Percentiles rank a stretch among this genome's conserved stretches.
These are phyloP conservation scores for Gyromitra esculenta DNA, from an alignment of 2,329 filamentous ascomycete species.

Conservation along the genomic window DNA sequence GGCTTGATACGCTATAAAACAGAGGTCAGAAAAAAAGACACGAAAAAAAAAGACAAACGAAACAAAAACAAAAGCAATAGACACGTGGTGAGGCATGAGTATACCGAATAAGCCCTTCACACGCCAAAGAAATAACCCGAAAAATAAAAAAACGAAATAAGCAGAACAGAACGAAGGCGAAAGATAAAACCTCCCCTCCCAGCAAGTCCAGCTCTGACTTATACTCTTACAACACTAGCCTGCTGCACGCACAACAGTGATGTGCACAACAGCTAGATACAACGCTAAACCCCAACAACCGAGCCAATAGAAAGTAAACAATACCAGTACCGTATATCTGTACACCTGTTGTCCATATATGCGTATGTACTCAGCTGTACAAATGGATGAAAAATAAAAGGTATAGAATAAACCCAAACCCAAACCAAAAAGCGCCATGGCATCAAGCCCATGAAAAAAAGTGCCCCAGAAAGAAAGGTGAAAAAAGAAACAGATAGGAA, in stretches of 20 bases:
- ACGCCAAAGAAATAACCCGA: conserved; percentile 1
- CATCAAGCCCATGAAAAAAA: conserved; percentile 22
- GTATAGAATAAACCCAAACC: conserved; percentile 25
- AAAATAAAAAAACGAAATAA: conserved; percentile 26
- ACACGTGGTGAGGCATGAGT: conserved; percentile 14
- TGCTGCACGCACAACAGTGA: background rate
- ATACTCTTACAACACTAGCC: conserved; percentile 8
- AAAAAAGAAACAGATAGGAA: background rate
- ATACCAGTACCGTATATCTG: conserved; percentile 32
- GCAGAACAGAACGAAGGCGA: background rate
- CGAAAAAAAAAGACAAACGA: conserved; percentile 9
- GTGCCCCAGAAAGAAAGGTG: conserved; percentile 27
- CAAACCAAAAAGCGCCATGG: conserved; percentile 31
- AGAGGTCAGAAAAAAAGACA: conserved; percentile 5
- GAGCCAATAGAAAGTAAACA: conserved; percentile 38
- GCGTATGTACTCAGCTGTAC: conserved; percentile 22
- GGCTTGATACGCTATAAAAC: conserved; percentile 22
- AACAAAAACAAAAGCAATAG: conserved; percentile 13
- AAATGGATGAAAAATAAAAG: conserved; percentile 10
- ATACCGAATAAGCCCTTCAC: conserved; percentile 6
- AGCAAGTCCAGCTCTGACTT: background rate
- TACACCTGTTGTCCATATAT: conserved; percentile 22
- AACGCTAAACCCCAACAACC: conserved; percentile 9
- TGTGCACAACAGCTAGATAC: background rate
- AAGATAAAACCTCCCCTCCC: conserved; percentile 11